phyloP scores from a whole-genome alignment of 805 yeast genomes.

The Kuraishia cidri region DNA sequence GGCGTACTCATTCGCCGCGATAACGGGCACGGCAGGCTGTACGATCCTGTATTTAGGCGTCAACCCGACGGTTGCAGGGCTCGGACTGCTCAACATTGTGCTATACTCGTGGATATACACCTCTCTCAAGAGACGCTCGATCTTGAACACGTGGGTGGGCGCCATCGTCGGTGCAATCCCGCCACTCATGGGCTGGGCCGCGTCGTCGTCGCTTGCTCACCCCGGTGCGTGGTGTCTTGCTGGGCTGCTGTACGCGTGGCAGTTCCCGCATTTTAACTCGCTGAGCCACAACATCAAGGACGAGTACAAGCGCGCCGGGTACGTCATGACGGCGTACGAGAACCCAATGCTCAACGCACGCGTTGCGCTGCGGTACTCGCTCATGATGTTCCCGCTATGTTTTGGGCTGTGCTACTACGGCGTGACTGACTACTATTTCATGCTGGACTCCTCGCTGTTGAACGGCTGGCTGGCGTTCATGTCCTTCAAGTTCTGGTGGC shows the following conservation, averaged over 20 bases:
- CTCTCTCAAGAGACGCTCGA: conserved; percentile 75
- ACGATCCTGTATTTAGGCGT: conserved; percentile 69
- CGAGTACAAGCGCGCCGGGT: conserved; percentile 89
- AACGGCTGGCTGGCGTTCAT: conserved; percentile 82
- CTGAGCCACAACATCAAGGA: conserved; percentile 80
- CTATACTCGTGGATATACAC: conserved; percentile 90
- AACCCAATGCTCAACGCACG: conserved; percentile 90
- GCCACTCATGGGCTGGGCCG: conserved; percentile 99
- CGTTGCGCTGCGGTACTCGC: conserved; percentile 82
- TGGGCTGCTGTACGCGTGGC: conserved; percentile 90
- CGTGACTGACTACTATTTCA: conserved; percentile 76
- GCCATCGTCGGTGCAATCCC: conserved; percentile 99
- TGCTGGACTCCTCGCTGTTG: conserved; percentile 70
- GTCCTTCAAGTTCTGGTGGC: conserved; percentile 80
- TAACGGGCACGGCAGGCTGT: conserved; percentile 66
- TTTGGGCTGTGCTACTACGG: conserved; percentile 70
- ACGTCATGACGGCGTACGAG: conserved; percentile 94
- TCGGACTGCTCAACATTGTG: conserved; percentile 76
- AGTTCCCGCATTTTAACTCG: conserved; percentile 95
- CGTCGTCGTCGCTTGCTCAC: conserved; percentile 66
- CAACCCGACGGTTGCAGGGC: conserved; percentile 70
- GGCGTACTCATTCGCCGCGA: conserved; percentile 74
- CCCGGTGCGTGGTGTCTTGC: conserved; percentile 97
- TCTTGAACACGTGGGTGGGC: conserved; percentile 95
- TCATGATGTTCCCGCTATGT: conserved; percentile 93